phyloP scores from a whole-genome alignment of 169 alveolate species.

The Ichthyophthirius multifiliis region DNA sequence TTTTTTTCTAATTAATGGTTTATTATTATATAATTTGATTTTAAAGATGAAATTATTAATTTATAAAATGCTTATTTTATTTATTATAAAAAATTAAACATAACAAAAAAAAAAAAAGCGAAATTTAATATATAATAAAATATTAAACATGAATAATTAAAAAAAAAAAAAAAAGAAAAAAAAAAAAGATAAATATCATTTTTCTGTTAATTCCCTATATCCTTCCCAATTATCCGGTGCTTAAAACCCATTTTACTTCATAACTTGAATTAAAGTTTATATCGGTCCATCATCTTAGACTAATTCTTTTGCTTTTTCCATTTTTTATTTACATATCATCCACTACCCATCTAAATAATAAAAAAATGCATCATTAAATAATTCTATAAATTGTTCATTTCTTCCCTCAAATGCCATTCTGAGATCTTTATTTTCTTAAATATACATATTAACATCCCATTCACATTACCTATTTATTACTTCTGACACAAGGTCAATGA shows the following conservation, averaged over 20 bases:
- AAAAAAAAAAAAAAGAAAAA: too few relatives aligned
- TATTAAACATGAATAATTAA: too few relatives aligned
- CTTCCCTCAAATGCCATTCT: not conserved
- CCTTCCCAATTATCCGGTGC: conserved; percentile 59
- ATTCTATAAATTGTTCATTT: conserved; percentile 13
- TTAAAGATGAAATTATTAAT: too few relatives aligned
- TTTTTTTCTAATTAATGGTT: too few relatives aligned
- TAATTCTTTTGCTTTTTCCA: not conserved
- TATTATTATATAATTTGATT: too few relatives aligned
- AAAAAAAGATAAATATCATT: too few relatives aligned
- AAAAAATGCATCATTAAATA: conserved; percentile 22
- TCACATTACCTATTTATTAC: not conserved
- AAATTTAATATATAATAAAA: too few relatives aligned
- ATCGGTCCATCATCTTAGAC: conserved; percentile 54
- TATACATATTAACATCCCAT: not conserved
- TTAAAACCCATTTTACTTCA: conserved; percentile 36
- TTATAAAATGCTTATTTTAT: too few relatives aligned
- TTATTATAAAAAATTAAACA: too few relatives aligned
- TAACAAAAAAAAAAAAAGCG: too few relatives aligned
- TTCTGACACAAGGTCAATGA: not conserved
- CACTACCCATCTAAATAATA: conserved; percentile 45
- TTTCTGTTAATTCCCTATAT: conserved; percentile 45
- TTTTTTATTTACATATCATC: not conserved
- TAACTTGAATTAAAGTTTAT: conserved; percentile 29
- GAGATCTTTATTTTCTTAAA: not conserved